Evolutionary conservation across 257 asterid species (phyloP).

Genomic region (Jasminum sambac): DNA sequence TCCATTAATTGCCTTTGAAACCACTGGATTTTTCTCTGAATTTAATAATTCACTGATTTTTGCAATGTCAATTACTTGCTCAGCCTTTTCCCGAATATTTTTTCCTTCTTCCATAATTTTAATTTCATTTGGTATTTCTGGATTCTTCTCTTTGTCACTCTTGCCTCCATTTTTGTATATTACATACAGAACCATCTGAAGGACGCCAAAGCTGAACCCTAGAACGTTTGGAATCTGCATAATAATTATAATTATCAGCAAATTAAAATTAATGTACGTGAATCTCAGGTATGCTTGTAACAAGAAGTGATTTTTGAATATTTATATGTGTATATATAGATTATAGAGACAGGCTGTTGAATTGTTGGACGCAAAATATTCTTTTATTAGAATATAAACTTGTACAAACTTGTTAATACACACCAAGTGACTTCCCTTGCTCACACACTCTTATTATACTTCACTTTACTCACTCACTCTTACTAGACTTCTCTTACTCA

Average conservation of each 20-base stretch:
- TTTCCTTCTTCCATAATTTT: slow-evolving; percentile 33
- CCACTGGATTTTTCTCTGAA: slow-evolving; percentile 33
- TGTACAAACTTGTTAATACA: no score
- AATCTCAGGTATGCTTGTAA: no score
- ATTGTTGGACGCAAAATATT: no score
- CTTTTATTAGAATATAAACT: no score
- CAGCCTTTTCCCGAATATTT: slow-evolving; percentile 22
- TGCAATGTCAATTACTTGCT: slow-evolving; percentile 39
- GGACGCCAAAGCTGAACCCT: slow-evolving; percentile 61
- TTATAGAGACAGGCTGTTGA: no score
- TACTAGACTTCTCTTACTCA: no score
- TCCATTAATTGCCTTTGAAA: slow-evolving; percentile 17
- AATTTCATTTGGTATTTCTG: slow-evolving; percentile 30
- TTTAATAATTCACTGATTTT: slow-evolving; percentile 29
- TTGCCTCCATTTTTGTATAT: slow-evolving; percentile 41
- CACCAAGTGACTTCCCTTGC: no score
- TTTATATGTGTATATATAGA: no score
- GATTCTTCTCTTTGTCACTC: slow-evolving; percentile 22
- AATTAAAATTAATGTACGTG: no score
- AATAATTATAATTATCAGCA: background rate
- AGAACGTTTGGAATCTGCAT: slow-evolving; percentile 64
- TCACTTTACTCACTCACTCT: no score
- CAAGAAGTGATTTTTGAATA: no score
- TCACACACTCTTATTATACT: no score
- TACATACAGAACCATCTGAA: slow-evolving; percentile 55